Conservation (phyloP, 768 basidiomycete species). For the Mrakia gelida region DNA sequence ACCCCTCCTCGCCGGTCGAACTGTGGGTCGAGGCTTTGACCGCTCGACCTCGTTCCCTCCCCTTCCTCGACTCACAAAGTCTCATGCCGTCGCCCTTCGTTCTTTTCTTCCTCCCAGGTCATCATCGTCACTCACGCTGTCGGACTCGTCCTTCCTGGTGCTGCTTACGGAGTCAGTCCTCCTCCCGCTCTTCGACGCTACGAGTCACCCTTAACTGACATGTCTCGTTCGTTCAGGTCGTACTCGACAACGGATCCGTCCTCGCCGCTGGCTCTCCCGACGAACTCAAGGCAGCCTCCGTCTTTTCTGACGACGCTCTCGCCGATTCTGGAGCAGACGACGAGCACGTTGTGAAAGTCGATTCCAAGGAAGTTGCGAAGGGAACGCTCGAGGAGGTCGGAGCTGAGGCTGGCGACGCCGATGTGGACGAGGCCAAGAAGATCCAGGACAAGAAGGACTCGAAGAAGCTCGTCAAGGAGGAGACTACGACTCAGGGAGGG, state of each 20-base stretch:
- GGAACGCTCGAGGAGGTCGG: background rate
- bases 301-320: slow-evolving; percentile 17
- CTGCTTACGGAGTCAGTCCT: slow-evolving; percentile 38
- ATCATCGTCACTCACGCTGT: slow-evolving; percentile 60
- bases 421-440: slow-evolving; percentile 16
- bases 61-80: no score
- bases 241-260: slow-evolving; percentile 25
- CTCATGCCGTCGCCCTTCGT: no score
- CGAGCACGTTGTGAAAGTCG: slow-evolving; percentile 3
- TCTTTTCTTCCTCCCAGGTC: slow-evolving; percentile 41
- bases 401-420: background rate
- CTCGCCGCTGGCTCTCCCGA: slow-evolving; percentile 7
- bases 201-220: no score
- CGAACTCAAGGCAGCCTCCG: background rate
- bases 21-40: slow-evolving; percentile 39
- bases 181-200: background rate
- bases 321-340: slow-evolving; percentile 23
- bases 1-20: slow-evolving; percentile 67
- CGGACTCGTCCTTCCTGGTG: slow-evolving; percentile 41
- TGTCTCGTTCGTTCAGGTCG: background rate
- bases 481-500: slow-evolving; percentile 3
- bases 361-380: background rate
- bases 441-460: slow-evolving; percentile 18
- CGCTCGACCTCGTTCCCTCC: no score
- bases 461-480: slow-evolving; percentile 29